Evolutionary conservation across 2,329 filamentous ascomycete genomes (phyloP), one percentile per base, ranked within the genome.

Genomic region (Penicillium sp.): DNA sequence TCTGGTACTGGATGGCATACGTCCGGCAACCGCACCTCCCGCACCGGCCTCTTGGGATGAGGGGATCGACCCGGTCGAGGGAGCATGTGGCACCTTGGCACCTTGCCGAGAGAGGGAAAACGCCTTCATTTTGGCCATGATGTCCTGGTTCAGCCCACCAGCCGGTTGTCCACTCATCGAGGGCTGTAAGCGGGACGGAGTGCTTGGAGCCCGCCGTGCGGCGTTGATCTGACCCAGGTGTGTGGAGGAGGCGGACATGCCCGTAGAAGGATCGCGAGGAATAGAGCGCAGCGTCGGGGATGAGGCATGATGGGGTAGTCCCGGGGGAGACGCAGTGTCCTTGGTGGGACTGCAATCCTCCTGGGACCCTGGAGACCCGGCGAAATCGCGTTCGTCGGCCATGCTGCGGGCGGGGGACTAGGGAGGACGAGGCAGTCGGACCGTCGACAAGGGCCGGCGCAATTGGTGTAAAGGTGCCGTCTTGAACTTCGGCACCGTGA

Each of bases 161-260:
- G 75, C 72, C 49, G 76, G 67, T 38, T 60, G 58, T 28, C 61
- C 56, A 33, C 66, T 67, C 60, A 70, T 66, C 3, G 68, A 70
- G 6, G 67, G 53, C 9, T 60, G 60, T 5, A 57, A 61, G 13
- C 62, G 66, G 31, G 57, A 51, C 44, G 61, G 49, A 15, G 61
- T 51, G 20, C 57, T 55, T n/a, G 53, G 60, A 27, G 64, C 66
- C 61, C 81, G 75, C 56, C 83, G 75, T 33, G 82, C 83, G 42
- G 82, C 81, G 68, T 85, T 89, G 62, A 95, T 75, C 50, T 88
- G 81, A 35, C 89, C 89, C 3, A 91, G 76, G 35, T 88, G 84
- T 25, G 87, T 93, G n/a, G 90, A 95, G n/a, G 84, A 90, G 6
- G 86, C 74, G 48, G 82, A 88, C 82, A 95, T 90, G 49, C 61